A percentile compares a stretch with the other conserved stretches of the same genome.
phyloP scores from a whole-genome alignment of 2,329 filamentous ascomycete genomes.

The Alternaria incomplexa region DNA sequence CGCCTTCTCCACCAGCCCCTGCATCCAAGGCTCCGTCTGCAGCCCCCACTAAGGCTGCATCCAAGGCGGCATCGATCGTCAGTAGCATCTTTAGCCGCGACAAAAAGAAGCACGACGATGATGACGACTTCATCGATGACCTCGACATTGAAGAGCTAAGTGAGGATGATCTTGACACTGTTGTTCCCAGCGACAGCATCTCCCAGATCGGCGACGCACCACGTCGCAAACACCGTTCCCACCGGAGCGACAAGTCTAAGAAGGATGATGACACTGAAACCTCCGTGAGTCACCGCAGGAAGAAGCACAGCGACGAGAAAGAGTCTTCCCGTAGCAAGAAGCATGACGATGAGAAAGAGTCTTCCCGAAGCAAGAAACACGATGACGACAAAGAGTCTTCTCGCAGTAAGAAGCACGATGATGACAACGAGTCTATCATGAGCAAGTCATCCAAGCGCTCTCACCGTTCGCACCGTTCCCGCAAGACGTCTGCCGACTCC shows the following conservation, averaged over 20 bases:
- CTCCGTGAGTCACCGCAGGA: conserved; percentile 25
- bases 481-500: conserved; percentile 31
- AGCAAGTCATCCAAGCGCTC: conserved; percentile 41
- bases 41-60: conserved; percentile 24
- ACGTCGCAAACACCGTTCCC: conserved; percentile 40
- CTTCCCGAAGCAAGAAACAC: neutral
- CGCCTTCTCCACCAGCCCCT: conserved; percentile 32
- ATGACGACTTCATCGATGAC: conserved; percentile 45
- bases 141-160: conserved; percentile 43
- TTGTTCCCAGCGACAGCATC: conserved; percentile 57
- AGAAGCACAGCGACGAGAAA: conserved; percentile 15
- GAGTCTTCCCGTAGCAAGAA: neutral
- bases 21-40: conserved; percentile 28
- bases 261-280: conserved; percentile 21
- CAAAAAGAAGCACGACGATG: conserved; percentile 36
- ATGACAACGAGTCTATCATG: conserved; percentile 27
- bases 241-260: conserved; percentile 20
- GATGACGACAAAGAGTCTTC: conserved; percentile 24
- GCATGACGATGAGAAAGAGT: neutral
- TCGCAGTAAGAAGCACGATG: conserved; percentile 4
- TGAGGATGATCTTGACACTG: conserved; percentile 50
- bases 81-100: conserved; percentile 47
- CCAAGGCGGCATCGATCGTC: conserved; percentile 41
- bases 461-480: conserved; percentile 30
- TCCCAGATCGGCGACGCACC: conserved; percentile 45